These are phyloP conservation scores for Blastomyces gilchristii DNA, from an alignment of 2,329 filamentous ascomycete genomes.

Conservation along the genomic window DNA sequence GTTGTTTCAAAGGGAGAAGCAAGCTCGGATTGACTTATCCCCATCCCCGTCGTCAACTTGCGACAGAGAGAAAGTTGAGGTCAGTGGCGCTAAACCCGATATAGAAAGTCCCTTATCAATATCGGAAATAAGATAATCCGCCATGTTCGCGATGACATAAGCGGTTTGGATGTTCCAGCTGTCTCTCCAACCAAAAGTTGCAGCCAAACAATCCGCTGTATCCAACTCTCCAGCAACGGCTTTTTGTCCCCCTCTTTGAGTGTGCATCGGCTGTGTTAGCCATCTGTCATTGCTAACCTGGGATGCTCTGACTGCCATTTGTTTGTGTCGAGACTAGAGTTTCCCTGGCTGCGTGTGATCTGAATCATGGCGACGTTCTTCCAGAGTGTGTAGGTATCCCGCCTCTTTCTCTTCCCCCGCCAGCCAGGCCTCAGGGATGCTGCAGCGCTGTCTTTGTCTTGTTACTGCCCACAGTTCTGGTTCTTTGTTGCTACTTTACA, in stretches of 20 bases:
- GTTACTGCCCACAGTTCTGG: slow-evolving; percentile 13
- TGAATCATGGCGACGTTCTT: slow-evolving; percentile 40
- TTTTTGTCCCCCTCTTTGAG: background rate
- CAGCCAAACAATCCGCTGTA: background rate
- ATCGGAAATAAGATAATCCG: background rate
- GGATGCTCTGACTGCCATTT: background rate
- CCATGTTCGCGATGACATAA: background rate
- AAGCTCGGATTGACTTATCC: background rate
- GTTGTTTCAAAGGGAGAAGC: background rate
- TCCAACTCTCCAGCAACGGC: background rate
- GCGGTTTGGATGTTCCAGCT: background rate
- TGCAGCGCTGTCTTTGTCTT: slow-evolving; percentile 15
- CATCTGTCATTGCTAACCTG: slow-evolving; percentile 7
- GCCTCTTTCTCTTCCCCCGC: slow-evolving; percentile 17
- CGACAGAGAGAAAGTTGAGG: background rate
- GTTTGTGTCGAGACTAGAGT: slow-evolving; percentile 4
- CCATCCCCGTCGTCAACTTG: background rate
- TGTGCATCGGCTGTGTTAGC: background rate
- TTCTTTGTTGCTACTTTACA: slow-evolving; percentile 8
- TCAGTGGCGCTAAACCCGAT: background rate
- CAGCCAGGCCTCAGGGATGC: slow-evolving; percentile 17
- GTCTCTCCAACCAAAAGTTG: background rate
- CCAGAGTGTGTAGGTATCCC: slow-evolving; percentile 39
- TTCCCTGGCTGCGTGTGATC: slow-evolving; percentile 11
- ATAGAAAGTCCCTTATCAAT: background rate